phyloP scores from a whole-genome alignment of 192 early-diverging fungal species.

The Linnemannia elongata region DNA sequence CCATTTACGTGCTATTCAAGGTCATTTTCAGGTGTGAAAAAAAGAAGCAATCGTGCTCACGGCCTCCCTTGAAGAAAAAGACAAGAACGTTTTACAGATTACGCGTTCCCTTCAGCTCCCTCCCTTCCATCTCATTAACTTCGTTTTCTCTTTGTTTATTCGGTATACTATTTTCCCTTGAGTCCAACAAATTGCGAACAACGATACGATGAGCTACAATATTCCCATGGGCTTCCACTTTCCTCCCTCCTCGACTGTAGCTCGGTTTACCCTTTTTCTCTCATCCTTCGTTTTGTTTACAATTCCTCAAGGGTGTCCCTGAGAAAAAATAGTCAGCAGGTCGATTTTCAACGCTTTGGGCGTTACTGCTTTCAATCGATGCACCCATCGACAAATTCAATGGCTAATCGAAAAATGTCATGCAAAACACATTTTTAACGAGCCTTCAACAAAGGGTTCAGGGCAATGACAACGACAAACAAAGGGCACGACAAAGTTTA shows the following conservation, averaged over 20 bases:
- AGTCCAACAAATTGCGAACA: too few species aligned
- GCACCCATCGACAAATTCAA: neutral
- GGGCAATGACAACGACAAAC: neutral
- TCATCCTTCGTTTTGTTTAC: neutral
- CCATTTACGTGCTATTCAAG: neutral
- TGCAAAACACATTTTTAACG: neutral
- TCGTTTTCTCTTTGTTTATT: too few species aligned
- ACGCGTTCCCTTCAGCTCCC: neutral
- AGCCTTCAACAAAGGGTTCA: neutral
- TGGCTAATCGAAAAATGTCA: neutral
- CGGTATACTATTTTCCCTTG: too few species aligned
- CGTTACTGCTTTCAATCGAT: neutral
- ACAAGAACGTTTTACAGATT: neutral
- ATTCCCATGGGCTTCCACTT: neutral
- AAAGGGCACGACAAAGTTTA: neutral
- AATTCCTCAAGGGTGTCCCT: neutral
- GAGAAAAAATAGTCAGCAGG: slow-evolving; percentile 5
- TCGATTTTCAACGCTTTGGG: neutral
- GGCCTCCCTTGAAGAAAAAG: neutral
- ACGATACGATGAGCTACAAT: neutral
- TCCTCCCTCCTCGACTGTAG: too few species aligned
- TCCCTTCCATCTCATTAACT: too few species aligned
- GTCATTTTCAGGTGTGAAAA: slow-evolving; percentile 2
- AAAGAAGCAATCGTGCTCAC: neutral
- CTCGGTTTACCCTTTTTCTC: neutral